Base-by-base conservation (phyloP, 257 asterid genomes). In the Solanum tarapatanum region DNA sequence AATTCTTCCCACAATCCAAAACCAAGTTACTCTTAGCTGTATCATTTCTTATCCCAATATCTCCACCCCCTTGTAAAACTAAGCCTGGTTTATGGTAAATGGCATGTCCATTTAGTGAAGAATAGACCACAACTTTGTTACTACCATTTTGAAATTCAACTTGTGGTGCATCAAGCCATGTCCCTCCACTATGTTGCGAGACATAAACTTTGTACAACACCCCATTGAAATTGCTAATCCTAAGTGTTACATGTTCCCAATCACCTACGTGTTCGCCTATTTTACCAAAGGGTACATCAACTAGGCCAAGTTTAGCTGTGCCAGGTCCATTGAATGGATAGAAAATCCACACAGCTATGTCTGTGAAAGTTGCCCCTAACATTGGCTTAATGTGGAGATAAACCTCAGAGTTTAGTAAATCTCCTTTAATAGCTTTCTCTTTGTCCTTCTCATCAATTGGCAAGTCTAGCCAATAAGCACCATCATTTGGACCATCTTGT, bases 221-320 rank as follows among this genome's bases (percentile, higher is more conserved):
- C 45, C 98, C 99, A 69, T 94, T 92, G 36, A 97, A 94, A 39
- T 97, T 97, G 92, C 97, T 97, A 88, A 97, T 91, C 58, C 99
- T 88, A 8, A 97, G 90, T 1, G 99, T 97, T 77, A 97, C 62
- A 55, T 97, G 99, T 85, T 95, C 99, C 99, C 98, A 97, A 45
- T 95, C 99, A 77, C 98, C 99, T 77, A 95, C 92, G 62, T 97
- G 99, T 64, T 94, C 92, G 30, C 99, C 99, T 23, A 95, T 92
- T 26, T 84, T 90, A 90, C 98, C 98, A 41, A 97, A 64, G 23
- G 94, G 88, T 68, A 95, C 72, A 36, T 89, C 70, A 2, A 94
- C 58, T 4, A 89, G 14, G 6, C 98, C 99, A 7, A 95, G 72
- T 74, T 93, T 94, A 2, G 96, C 98, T 0, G 90, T 92, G 16